A percentile compares a stretch with the other conserved stretches of the same genome.
These are phyloP conservation scores for Pisolithus microcarpus DNA, from an alignment of 768 basidiomycete species.

Conservation along the genomic window DNA sequence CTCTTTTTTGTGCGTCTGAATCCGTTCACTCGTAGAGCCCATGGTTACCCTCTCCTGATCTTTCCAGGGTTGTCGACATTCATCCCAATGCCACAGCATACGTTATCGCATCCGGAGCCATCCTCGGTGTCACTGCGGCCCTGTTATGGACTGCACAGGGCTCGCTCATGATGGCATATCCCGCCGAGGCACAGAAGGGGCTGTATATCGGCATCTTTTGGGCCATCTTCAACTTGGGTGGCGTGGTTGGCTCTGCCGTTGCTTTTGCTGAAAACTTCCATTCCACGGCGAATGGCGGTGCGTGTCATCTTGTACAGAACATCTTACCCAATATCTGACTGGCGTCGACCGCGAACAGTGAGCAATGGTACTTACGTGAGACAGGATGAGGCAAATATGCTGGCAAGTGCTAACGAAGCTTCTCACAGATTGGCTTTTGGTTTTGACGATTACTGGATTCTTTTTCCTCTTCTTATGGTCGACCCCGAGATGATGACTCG, in stretches of 20 bases:
- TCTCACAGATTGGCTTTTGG: constrained; percentile 64
- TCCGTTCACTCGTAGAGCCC: background rate
- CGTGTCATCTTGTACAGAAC: background rate
- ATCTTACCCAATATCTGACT: background rate
- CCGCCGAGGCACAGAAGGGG: constrained; percentile 51
- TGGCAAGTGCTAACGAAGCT: background rate
- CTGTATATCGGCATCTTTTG: constrained; percentile 46
- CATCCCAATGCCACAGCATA: constrained; percentile 38
- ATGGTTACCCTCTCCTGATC: background rate
- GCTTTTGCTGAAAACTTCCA: constrained; percentile 67
- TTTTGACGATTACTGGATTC: constrained; percentile 64
- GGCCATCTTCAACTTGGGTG: constrained; percentile 75
- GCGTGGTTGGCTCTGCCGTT: constrained; percentile 71
- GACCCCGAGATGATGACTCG: constrained; percentile 69
- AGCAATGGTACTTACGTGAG: constrained; percentile 72
- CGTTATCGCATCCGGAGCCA: constrained; percentile 40
- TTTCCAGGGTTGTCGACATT: constrained; percentile 37
- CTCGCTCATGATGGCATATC: constrained; percentile 49
- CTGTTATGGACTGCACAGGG: constrained; percentile 51
- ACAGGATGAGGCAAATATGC: background rate
- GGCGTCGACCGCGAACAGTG: constrained; percentile 31
- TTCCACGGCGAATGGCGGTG: constrained; percentile 37
- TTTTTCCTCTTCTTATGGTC: constrained; percentile 58
- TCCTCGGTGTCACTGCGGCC: constrained; percentile 46
- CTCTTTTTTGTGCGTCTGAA: background rate